These are phyloP conservation scores for Tremella mesenterica DNA, from an alignment of 768 basidiomycete species.

Conservation along the genomic window DNA sequence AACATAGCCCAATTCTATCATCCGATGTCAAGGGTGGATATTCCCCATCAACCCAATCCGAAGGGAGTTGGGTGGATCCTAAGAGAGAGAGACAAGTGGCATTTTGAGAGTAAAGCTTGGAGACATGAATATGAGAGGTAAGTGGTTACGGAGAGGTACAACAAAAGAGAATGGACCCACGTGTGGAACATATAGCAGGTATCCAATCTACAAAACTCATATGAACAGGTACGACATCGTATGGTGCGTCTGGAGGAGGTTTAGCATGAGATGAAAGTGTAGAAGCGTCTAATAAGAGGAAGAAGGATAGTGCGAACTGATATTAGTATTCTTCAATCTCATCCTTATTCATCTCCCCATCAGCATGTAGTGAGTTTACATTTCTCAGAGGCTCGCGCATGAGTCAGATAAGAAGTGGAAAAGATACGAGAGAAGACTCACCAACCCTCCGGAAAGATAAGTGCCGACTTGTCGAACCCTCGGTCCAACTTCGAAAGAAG, in stretches of 20 bases:
- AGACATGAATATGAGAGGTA: background rate
- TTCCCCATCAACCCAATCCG: no score
- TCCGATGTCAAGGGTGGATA: no score
- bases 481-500: conserved; percentile 59
- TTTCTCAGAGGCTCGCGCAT: background rate
- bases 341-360: no score
- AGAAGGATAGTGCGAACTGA: conserved; percentile 92
- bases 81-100: no score
- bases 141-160: background rate
- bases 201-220: conserved; percentile 94
- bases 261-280: conserved; percentile 80
- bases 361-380: background rate
- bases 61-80: no score
- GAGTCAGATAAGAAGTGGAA: background rate
- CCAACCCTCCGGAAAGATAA: conserved; percentile 83
- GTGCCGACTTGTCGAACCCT: conserved; percentile 76
- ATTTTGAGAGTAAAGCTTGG: no score
- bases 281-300: conserved; percentile 89
- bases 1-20: no score
- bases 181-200: conserved; percentile 83
- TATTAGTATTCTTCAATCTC: no score
- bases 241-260: conserved; percentile 62
- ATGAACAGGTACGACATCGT: conserved; percentile 63
- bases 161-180: conserved; percentile 25
- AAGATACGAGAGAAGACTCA: conserved; percentile 49